A percentile compares a stretch with the other conserved stretches of the same genome.
Conservation (phyloP, 257 asterid species). For the Misopates orontium region DNA sequence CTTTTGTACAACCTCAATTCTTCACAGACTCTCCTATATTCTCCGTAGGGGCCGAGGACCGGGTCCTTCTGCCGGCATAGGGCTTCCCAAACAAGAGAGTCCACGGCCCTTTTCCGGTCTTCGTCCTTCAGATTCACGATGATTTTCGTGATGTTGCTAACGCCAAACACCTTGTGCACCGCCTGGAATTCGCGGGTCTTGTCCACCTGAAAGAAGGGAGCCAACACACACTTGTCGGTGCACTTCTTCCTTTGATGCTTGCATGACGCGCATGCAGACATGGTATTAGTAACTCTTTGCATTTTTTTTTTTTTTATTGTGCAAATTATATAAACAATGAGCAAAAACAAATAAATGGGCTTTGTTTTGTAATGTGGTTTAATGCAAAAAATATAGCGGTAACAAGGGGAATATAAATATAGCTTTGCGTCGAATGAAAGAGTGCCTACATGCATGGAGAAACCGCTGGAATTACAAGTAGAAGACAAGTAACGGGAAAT, state of each 20-base stretch:
- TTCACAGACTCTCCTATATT: conserved; percentile 52
- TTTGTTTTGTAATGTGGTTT: not conserved
- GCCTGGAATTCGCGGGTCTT: conserved; percentile 67
- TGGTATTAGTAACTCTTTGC: conserved; percentile 36
- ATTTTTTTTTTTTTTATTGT: conserved; percentile 26
- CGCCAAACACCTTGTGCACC: conserved; percentile 79
- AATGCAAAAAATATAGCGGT: conserved; percentile 5
- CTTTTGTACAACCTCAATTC: conserved; percentile 58
- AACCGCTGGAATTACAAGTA: conserved; percentile 34
- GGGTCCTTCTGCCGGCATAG: conserved; percentile 64
- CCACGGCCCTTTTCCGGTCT: conserved; percentile 53
- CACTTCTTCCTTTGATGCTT: conserved; percentile 93
- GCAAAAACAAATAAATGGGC: not conserved
- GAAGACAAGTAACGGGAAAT: conserved; percentile 31
- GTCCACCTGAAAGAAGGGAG: conserved; percentile 65
- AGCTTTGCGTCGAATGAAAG: conserved; percentile 44
- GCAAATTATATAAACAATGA: not conserved
- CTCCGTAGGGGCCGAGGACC: conserved; percentile 62
- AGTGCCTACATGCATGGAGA: conserved; percentile 42
- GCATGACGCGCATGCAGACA: conserved; percentile 91
- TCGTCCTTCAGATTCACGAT: conserved; percentile 49
- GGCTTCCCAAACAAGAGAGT: conserved; percentile 87
- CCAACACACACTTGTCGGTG: conserved; percentile 66
- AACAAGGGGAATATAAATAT: conserved; percentile 23
- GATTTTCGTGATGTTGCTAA: conserved; percentile 65